Conservation (phyloP, 768 basidiomycete species). For the Tremella yokohamensis region DNA sequence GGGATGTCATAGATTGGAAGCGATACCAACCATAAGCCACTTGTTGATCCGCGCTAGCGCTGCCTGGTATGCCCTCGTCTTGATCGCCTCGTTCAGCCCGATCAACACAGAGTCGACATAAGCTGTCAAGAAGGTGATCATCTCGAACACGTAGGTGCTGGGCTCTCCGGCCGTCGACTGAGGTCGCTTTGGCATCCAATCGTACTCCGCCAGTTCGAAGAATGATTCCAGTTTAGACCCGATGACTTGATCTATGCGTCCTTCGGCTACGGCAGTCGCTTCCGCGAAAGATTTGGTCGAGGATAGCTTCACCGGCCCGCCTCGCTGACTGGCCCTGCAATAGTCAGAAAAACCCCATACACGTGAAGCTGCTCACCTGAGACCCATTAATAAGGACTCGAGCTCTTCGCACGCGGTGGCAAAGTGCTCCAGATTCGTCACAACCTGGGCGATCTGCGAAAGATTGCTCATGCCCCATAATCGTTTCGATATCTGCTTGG, state of each 20-base stretch:
- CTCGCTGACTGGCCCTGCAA: conserved; percentile 72
- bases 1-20: not conserved
- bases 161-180: conserved; percentile 59
- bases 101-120: conserved; percentile 74
- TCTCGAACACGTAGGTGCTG: conserved; percentile 90
- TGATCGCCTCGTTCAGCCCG: conserved; percentile 75
- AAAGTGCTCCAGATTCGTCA: conserved; percentile 89
- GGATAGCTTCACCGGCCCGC: conserved; percentile 72
- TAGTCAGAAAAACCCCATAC: not conserved
- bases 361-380: conserved; percentile 57
- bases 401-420: conserved; percentile 78
- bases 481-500: conserved; percentile 70
- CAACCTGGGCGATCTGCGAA: conserved; percentile 86
- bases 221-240: conserved; percentile 90
- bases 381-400: conserved; percentile 73
- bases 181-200: conserved; percentile 68
- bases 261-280: conserved; percentile 66
- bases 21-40: conserved; percentile 71
- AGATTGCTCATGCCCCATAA: conserved; percentile 71
- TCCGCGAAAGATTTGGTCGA: conserved; percentile 61
- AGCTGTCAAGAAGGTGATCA: conserved; percentile 93
- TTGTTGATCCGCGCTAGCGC: conserved; percentile 85
- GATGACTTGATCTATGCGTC: conserved; percentile 76
- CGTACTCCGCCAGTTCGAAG: conserved; percentile 90
- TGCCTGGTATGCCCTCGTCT: conserved; percentile 81